Conservation (phyloP, 2,329 filamentous ascomycete species). For the Diaporthe ilicicola region DNA sequence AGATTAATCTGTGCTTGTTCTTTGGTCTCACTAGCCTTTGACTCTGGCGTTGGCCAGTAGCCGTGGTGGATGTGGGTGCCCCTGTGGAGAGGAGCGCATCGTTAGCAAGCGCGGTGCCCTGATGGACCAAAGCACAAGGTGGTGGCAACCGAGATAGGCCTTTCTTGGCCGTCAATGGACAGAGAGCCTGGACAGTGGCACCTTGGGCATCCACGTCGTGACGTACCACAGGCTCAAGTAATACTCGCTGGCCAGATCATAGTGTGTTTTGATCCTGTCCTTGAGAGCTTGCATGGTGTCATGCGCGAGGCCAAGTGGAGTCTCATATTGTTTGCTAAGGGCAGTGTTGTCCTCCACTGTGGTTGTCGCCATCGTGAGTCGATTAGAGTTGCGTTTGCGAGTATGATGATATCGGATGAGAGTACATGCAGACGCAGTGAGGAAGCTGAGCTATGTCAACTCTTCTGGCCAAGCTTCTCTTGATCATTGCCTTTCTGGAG, state of each 20-base stretch:
- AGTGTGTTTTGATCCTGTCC: conserved; percentile 67
- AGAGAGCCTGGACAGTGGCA: not conserved
- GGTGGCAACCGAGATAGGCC: not conserved
- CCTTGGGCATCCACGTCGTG: not conserved
- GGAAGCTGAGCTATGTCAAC: not conserved
- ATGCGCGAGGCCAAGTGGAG: conserved; percentile 53
- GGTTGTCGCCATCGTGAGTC: conserved; percentile 26
- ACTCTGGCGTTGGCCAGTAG: conserved; percentile 60
- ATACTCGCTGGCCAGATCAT: conserved; percentile 69
- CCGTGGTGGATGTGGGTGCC: conserved; percentile 72
- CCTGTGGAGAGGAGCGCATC: conserved; percentile 45
- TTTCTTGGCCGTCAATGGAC: not conserved
- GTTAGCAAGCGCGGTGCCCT: not conserved
- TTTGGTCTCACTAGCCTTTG: conserved; percentile 59
- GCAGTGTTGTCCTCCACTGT: conserved; percentile 42
- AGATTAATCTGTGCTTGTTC: conserved; percentile 66
- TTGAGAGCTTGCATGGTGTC: conserved; percentile 60
- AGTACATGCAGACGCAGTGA: not conserved
- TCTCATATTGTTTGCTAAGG: conserved; percentile 56
- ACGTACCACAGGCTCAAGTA: conserved; percentile 67
- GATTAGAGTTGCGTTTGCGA: not conserved
- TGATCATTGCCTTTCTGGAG: not conserved
- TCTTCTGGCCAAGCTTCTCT: not conserved
- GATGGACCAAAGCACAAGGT: not conserved
- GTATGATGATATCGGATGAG: not conserved